A percentile compares a stretch with the other conserved stretches of the same genome.
These are phyloP conservation scores for Fusarium pilosicola DNA, from an alignment of 2,329 filamentous ascomycete genomes.

Conservation along the genomic window DNA sequence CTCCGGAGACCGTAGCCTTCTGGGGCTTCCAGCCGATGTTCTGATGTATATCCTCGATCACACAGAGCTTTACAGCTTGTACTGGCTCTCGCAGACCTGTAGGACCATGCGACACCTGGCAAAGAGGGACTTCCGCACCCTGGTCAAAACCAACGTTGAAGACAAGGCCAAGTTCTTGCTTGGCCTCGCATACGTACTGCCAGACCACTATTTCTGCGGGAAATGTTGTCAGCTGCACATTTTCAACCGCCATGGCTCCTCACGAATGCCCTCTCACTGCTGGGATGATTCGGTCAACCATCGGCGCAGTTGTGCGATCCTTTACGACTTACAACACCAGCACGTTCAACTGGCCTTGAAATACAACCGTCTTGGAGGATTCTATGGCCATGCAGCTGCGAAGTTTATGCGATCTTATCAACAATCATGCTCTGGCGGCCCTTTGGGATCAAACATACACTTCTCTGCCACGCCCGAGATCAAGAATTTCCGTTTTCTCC, in stretches of 20 bases:
- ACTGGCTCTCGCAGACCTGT: background rate
- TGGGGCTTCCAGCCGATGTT: background rate
- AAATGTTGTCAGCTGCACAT: background rate
- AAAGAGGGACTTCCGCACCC: background rate
- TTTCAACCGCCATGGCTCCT: fast-evolving
- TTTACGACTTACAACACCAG: background rate
- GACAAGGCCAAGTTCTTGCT: background rate
- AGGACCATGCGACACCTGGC: background rate
- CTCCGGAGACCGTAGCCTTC: background rate
- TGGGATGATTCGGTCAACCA: background rate
- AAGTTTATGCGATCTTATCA: background rate
- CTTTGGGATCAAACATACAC: fast-evolving
- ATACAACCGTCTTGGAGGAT: background rate
- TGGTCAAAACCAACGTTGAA: background rate
- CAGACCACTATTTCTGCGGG: background rate
- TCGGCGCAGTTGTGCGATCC: background rate
- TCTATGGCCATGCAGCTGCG: too few species aligned
- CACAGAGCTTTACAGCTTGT: background rate
- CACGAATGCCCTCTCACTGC: fast-evolving
- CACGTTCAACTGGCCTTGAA: background rate
- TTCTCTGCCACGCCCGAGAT: background rate
- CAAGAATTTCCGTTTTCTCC: background rate
- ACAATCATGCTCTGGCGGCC: fast-evolving
- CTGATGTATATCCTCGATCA: background rate
- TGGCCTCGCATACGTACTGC: background rate